phyloP scores from a whole-genome alignment of 2,329 filamentous ascomycete species.

The Elsinoe ampelina region DNA sequence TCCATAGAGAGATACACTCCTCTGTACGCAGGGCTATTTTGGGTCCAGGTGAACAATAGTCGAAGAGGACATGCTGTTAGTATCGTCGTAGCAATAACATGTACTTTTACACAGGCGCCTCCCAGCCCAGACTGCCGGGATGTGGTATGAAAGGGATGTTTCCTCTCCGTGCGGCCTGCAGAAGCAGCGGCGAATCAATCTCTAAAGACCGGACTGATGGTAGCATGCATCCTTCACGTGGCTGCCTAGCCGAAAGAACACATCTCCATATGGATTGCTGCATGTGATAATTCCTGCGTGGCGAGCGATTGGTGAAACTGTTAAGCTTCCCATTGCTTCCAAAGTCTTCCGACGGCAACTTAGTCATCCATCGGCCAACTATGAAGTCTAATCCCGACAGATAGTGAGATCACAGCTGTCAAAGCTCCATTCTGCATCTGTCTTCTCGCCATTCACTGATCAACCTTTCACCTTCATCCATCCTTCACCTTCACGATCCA shows the following conservation, averaged over 20 bases:
- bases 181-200: background rate
- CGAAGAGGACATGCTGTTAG: too few relatives aligned
- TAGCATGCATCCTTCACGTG: background rate
- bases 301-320: background rate
- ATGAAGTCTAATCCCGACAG: constrained; percentile 4
- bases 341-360: background rate
- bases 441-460: constrained; percentile 8
- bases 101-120: too few relatives aligned
- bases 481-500: background rate
- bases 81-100: too few relatives aligned
- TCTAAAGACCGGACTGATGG: background rate
- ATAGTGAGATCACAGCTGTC: constrained; percentile 13
- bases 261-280: background rate
- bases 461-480: constrained; percentile 2
- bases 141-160: background rate
- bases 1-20: too few relatives aligned
- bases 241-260: background rate
- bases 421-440: constrained; percentile 10
- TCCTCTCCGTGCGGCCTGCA: background rate
- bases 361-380: constrained; percentile 8
- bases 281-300: constrained; percentile 4
- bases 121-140: background rate
- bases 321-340: constrained; percentile 2
- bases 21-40: too few relatives aligned
- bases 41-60: too few relatives aligned